Conservation (phyloP, 2,329 filamentous ascomycete genomes). For the Fusarium penzigii region DNA sequence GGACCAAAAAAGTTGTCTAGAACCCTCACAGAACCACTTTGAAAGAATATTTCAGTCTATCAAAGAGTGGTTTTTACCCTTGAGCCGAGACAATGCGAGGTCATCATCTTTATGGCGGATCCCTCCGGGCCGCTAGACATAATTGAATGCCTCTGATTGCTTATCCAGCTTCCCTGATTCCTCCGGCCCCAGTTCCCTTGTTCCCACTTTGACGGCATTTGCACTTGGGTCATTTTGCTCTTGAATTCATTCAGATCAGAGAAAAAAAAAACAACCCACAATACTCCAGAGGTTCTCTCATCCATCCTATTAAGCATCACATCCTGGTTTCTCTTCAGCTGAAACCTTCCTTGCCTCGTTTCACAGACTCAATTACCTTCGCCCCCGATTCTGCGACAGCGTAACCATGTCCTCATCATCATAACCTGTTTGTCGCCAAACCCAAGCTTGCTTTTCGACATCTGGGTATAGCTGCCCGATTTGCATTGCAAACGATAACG, state of each 20-base stretch:
- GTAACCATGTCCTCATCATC: slow-evolving; percentile 24
- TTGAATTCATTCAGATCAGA: not conserved
- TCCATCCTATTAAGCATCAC: slow-evolving; percentile 20
- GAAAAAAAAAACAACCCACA: slow-evolving; percentile 13
- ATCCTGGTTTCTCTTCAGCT: slow-evolving; percentile 20
- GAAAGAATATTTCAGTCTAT: slow-evolving; percentile 11
- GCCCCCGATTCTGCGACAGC: slow-evolving; percentile 1
- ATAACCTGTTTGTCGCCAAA: slow-evolving; percentile 17
- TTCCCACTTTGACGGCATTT: slow-evolving; percentile 16
- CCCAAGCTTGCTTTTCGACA: slow-evolving; percentile 4
- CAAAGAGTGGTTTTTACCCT: slow-evolving; percentile 12
- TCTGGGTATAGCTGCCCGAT: not conserved
- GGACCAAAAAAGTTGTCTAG: slow-evolving; percentile 1
- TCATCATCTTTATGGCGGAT: slow-evolving; percentile 20
- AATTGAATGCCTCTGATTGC: slow-evolving; percentile 31
- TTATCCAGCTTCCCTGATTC: slow-evolving; percentile 21
- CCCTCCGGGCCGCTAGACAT: slow-evolving; percentile 31
- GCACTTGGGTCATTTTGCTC: slow-evolving; percentile 21
- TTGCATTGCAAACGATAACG: slow-evolving; percentile 3
- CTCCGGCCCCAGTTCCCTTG: slow-evolving; percentile 14
- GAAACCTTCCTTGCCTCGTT: slow-evolving; percentile 17
- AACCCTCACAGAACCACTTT: not conserved
- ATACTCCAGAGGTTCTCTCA: slow-evolving; percentile 14
- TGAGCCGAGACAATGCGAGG: slow-evolving; percentile 32
- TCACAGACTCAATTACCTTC: not conserved